These are phyloP conservation scores for Vicia sativa DNA, from an alignment of 306 rosid genomes.

Conservation along the genomic window DNA sequence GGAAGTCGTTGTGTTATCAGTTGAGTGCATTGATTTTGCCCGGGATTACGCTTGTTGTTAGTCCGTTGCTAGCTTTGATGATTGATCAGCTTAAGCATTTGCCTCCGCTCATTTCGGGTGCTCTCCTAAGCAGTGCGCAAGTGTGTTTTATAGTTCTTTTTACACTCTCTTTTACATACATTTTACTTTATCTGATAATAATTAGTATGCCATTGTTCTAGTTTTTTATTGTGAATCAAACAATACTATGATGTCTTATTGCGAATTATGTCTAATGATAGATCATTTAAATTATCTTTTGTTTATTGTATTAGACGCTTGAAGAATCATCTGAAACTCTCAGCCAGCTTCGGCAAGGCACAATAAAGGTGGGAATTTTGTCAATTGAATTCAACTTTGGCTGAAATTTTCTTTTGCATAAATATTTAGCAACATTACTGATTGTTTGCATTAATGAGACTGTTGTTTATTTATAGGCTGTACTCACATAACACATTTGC, in stretches of 20 bases:
- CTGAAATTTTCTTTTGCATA: slow-evolving; percentile 15
- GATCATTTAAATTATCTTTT: not conserved
- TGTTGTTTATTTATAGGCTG: slow-evolving; percentile 10
- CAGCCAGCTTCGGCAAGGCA: slow-evolving; percentile 68
- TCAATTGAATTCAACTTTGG: slow-evolving; percentile 10
- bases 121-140: slow-evolving; percentile 77
- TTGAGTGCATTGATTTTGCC: slow-evolving; percentile 77
- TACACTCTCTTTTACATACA: not conserved
- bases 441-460: slow-evolving; percentile 28
- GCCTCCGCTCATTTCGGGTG: slow-evolving; percentile 76
- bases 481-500: slow-evolving; percentile 22
- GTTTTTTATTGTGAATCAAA: not conserved
- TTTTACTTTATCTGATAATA: not conserved
- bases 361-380: slow-evolving; percentile 57
- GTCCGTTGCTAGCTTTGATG: slow-evolving; percentile 92
- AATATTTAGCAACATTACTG: slow-evolving; percentile 18
- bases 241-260: not conserved
- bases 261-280: not conserved
- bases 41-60: slow-evolving; percentile 82
- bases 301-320: slow-evolving; percentile 52
- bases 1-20: slow-evolving; percentile 95
- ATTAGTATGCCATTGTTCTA: not conserved
- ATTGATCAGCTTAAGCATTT: slow-evolving; percentile 86
- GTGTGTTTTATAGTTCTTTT: slow-evolving; percentile 43
- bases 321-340: slow-evolving; percentile 75